Evolutionary conservation across 108 stramenopile genomes (phyloP).

Genomic region (Conticribra guillardii): DNA sequence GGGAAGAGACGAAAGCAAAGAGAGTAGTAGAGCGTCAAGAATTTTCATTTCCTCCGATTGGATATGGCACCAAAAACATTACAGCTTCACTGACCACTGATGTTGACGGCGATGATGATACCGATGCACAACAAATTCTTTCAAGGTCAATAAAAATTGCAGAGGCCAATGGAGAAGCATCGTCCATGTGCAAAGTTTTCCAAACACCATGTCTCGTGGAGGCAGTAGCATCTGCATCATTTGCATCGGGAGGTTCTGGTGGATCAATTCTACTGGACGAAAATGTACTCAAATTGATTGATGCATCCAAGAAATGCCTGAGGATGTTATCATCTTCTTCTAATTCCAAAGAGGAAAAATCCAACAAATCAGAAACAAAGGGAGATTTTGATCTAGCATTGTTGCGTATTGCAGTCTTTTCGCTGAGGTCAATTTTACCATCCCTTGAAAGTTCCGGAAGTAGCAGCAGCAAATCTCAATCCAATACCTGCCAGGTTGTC

Average conservation of each 20-base stretch:
- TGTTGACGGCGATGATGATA: too few relatives aligned
- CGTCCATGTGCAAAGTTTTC: too few relatives aligned
- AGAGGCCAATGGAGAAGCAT: too few relatives aligned
- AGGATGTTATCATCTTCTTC: conserved; percentile 14
- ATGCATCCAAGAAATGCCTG: conserved; percentile 20
- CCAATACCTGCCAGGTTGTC: background rate
- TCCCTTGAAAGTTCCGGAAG: conserved; percentile 3
- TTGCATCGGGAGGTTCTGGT: background rate
- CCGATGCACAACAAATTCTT: too few relatives aligned
- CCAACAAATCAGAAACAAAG: background rate
- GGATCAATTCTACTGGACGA: conserved; percentile 17
- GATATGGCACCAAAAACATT: too few relatives aligned
- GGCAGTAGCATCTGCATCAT: conserved; percentile 18
- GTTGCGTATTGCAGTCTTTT: conserved; percentile 19
- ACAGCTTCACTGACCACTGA: too few relatives aligned
- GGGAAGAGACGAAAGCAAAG: too few relatives aligned
- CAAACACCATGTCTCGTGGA: conserved; percentile 5
- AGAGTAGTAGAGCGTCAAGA: too few relatives aligned
- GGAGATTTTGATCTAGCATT: conserved; percentile 18
- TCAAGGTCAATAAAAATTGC: too few relatives aligned
- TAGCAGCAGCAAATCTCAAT: conserved; percentile 1
- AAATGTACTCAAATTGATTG: conserved; percentile 11
- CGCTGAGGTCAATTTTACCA: conserved; percentile 14
- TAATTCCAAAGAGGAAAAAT: background rate
- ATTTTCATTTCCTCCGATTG: too few relatives aligned